Percentiles rank a stretch among this genome's conserved stretches.
These are phyloP conservation scores for Betula pendula DNA, from an alignment of 306 rosid species.

Conservation along the genomic window DNA sequence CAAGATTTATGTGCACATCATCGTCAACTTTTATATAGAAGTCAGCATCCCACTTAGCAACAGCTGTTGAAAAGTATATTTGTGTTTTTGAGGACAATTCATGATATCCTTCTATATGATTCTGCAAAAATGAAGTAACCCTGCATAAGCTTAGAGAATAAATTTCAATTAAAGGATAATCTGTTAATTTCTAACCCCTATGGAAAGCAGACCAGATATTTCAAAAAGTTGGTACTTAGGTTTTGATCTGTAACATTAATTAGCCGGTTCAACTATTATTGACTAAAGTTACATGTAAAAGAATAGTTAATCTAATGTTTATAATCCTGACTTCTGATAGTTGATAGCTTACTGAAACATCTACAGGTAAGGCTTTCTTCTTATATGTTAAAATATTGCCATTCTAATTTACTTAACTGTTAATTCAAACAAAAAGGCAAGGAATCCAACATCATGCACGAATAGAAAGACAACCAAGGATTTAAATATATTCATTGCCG, in stretches of 20 bases:
- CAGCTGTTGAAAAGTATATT: constrained; percentile 52
- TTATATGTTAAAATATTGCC: not conserved
- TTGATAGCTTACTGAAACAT: not conserved
- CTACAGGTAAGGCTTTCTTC: not conserved
- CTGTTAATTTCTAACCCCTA: not conserved
- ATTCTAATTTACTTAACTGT: not conserved
- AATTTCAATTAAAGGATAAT: not conserved
- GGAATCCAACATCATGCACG: not conserved
- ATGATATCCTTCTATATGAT: constrained; percentile 60
- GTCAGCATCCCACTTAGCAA: constrained; percentile 64
- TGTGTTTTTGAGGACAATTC: constrained; percentile 63
- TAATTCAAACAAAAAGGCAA: not conserved
- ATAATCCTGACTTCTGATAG: no score
- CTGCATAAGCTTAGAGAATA: constrained; percentile 1
- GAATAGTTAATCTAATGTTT: no score
- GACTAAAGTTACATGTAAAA: no score
- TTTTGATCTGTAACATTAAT: not conserved
- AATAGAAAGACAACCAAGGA: not conserved
- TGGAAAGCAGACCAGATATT: constrained; percentile 10
- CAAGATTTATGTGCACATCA: constrained; percentile 64
- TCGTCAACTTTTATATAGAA: constrained; percentile 65
- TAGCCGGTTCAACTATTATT: not conserved
- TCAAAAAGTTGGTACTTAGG: constrained; percentile 1
- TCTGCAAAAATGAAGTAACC: constrained; percentile 35
- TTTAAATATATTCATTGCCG: not conserved